phyloP scores from a whole-genome alignment of 371 early-diverging fungal species.

The Mucor plumbeus region DNA sequence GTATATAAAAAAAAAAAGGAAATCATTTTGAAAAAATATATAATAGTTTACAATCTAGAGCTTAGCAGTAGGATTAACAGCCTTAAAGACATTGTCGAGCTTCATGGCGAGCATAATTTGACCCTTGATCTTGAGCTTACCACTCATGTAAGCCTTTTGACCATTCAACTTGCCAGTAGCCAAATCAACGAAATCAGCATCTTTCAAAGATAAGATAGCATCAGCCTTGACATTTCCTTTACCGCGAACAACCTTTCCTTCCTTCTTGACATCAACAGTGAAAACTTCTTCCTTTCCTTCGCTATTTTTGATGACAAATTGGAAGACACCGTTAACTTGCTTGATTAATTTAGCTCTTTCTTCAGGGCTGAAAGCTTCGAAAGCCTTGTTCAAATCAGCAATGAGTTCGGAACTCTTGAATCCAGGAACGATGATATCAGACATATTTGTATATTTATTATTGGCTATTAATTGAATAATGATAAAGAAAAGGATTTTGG shows the following conservation, averaged over 20 bases:
- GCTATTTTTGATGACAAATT: conserved; percentile 76
- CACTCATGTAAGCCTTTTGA: conserved; percentile 84
- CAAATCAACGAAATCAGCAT: conserved; percentile 86
- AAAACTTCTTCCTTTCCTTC: conserved; percentile 74
- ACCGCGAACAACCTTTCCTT: conserved; percentile 62
- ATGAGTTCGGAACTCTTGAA: conserved; percentile 53
- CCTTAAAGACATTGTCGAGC: conserved; percentile 71
- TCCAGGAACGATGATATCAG: conserved; percentile 54
- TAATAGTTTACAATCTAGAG: conserved; percentile 36
- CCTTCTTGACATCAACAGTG: conserved; percentile 78
- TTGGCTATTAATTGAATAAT: neutral
- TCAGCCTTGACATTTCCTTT: conserved; percentile 73
- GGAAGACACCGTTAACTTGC: conserved; percentile 82
- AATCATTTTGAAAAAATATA: neutral
- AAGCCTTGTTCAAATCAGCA: conserved; percentile 43
- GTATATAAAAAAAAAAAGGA: too few relatives aligned
- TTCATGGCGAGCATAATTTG: conserved; percentile 87
- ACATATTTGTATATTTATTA: conserved; percentile 22
- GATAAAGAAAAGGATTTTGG: neutral
- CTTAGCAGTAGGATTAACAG: conserved; percentile 56
- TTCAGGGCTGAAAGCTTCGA: conserved; percentile 37
- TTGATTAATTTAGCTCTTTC: conserved; percentile 52
- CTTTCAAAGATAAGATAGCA: conserved; percentile 66
- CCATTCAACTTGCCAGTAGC: conserved; percentile 83
- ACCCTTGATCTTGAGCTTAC: conserved; percentile 88